phyloP scores from a whole-genome alignment of 768 basidiomycete genomes.

The Suillus subluteus region DNA sequence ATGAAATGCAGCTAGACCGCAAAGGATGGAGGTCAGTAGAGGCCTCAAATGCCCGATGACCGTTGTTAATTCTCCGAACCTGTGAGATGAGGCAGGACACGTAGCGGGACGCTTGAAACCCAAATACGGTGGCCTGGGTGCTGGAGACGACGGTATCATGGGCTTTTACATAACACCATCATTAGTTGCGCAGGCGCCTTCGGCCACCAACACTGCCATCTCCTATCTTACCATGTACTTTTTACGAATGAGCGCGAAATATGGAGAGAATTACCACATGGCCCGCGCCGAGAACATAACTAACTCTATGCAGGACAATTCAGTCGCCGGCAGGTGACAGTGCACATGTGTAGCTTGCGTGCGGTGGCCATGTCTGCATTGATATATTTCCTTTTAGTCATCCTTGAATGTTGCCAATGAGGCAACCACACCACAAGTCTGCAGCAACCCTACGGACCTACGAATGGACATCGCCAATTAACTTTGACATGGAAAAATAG shows the following conservation, averaged over 20 bases:
- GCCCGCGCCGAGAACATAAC: neutral
- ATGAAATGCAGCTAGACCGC: too few relatives aligned
- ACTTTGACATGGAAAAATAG: neutral
- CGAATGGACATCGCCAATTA: neutral
- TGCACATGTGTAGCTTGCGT: neutral
- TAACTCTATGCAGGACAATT: neutral
- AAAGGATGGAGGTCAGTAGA: neutral
- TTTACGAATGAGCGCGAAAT: neutral
- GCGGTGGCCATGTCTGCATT: neutral
- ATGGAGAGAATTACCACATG: neutral
- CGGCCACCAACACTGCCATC: constrained; percentile 62
- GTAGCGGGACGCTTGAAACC: neutral
- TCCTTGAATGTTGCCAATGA: too few relatives aligned
- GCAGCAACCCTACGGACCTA: neutral
- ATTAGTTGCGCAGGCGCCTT: constrained; percentile 57
- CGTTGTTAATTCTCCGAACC: neutral
- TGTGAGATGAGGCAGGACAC: neutral
- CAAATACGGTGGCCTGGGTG: neutral
- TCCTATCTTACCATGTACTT: constrained; percentile 44
- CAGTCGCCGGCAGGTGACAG: neutral
- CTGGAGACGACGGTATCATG: neutral
- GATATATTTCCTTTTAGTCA: neutral
- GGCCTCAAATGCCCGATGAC: neutral
- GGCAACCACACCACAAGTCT: neutral
- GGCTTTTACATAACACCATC: neutral